Conservation (phyloP, 2,329 filamentous ascomycete genomes). For the Arthrobotrys iridis region DNA sequence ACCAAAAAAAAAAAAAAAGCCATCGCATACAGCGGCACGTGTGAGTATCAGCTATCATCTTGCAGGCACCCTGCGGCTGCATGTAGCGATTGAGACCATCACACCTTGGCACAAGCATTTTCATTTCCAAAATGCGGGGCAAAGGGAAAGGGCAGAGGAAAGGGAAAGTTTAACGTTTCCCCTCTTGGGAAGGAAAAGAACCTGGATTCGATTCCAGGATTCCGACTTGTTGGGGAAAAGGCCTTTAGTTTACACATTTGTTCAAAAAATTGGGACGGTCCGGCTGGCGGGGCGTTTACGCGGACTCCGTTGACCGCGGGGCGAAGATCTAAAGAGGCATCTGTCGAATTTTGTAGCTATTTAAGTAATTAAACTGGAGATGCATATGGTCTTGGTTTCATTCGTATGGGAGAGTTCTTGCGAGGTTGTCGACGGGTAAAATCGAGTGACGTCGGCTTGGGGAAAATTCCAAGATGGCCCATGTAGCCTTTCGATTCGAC, state of each 20-base stretch:
- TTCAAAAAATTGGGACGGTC: not conserved
- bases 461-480: slow-evolving; percentile 1
- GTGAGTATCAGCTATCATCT: slow-evolving; percentile 50
- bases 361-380: slow-evolving; percentile 5
- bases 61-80: slow-evolving; percentile 51
- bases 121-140: slow-evolving; percentile 50
- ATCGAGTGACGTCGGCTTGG: slow-evolving; percentile 44
- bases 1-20: slow-evolving; percentile 21
- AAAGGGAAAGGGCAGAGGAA: slow-evolving; percentile 10
- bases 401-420: not conserved
- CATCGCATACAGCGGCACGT: slow-evolving; percentile 53
- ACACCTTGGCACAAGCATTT: slow-evolving; percentile 38
- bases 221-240: slow-evolving; percentile 1
- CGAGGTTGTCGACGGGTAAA: slow-evolving; percentile 40
- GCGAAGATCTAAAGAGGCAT: not conserved
- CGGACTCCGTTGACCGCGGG: slow-evolving; percentile 7
- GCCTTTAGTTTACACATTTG: not conserved
- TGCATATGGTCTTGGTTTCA: not conserved
- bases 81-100: slow-evolving; percentile 35
- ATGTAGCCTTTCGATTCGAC: slow-evolving; percentile 15
- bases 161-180: slow-evolving; percentile 15
- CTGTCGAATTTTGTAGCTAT: not conserved
- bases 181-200: slow-evolving; percentile 11
- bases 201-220: slow-evolving; percentile 1
- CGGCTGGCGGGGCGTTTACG: slow-evolving; percentile 18